Base-by-base conservation (phyloP, 495 filamentous ascomycete species). In the Amphirosellinia nigrospora region DNA sequence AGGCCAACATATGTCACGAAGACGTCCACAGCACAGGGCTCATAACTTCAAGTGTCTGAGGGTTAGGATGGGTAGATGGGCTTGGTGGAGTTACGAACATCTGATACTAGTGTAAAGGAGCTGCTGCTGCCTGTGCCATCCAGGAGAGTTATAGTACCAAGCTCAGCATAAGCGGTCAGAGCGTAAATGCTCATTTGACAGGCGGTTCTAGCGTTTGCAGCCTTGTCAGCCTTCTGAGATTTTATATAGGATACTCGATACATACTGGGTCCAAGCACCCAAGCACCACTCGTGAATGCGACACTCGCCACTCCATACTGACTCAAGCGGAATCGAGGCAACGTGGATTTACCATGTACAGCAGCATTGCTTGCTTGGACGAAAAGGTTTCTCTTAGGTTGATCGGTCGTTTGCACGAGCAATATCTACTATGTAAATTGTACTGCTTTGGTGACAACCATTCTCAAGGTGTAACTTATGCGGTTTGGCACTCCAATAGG, bases 141-240 rank as follows among this genome's bases (percentile, higher is more conserved):
- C 21, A 8, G 7, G 34, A 60, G 15, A 11, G 58, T 38, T 15
- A 38, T 38, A 38, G 39, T 60, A 60, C 36, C 58, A 41, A 60
- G 21, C 11, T 19, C 23, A 36, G 8, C 23, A n/a, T 5, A 28
- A 36, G 43, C 43, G 11, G 30, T 45, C 26, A 50, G 15, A 36
- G 11, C 19, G 41, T 52, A 15, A 0, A 11, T 26, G n/a, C 11
- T 52, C 21, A 32, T n/a, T 8, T 23, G 28, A n/a, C 15, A 4
- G 41, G 13, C 16, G 16, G 28, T 48, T 21, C 23, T 64, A 34
- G 23, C 28, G 9, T 48, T 11, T 39, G 5, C 46, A 53, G 63
- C 63, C 63, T 65, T 53, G 34, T 65, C 63, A 65, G 46, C 45
- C 30, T 65, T 53, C 34, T 4, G 19, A 65, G n/a, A 46, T 48